Evolutionary conservation across 2,329 filamentous ascomycete genomes (phyloP), one percentile per base, ranked within the genome.

Genomic region (Rhinocladiella mackenziei): DNA sequence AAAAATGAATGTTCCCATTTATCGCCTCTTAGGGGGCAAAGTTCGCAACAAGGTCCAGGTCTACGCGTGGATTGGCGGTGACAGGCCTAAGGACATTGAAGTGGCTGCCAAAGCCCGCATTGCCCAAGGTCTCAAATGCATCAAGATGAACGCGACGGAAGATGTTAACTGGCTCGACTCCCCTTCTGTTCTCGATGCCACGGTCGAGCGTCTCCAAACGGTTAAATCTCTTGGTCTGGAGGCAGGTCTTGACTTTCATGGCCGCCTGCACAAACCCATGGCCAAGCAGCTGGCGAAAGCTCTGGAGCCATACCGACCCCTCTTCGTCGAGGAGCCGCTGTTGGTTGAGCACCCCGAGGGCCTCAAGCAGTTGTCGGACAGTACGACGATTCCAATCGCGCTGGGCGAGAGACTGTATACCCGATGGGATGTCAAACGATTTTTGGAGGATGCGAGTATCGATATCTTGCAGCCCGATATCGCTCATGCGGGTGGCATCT

Each of bases 101-200:
- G 74, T 77, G 57, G 81, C 80, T 56, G 83, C 56, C 71, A 65
- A 64, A 55, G 63, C 60, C 4, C 62, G 65, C 22, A 59, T 65
- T n/a, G 62, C 58, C 11, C 67, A 70, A 42, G 66, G 67, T 1
- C 61, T 68, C 18, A 51, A 48, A 10, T 55, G 50, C 34, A 47
- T 87, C 43, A 86, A 87, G 59, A 87, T 87, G 83, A 87, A 87
- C 59, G 84, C 74, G 3, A 87, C 83, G 0, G 81, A 82, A 56
- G 83, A 85, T 49, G 63, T 86, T 1, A 78, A 76, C 49, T 87
- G 83, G 83, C 71, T 89, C 0, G 86, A 89, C 62, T 83, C 82
- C 1, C 85, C 85, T 0, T 68, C 73, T 0, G 72, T 72, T 0
- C 70, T 89, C 0, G 73, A 83, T 32, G 69, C 74, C 4, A 80